Base-by-base conservation (phyloP, 139 green algal genomes). In the Coelastrella sp. region DNA sequence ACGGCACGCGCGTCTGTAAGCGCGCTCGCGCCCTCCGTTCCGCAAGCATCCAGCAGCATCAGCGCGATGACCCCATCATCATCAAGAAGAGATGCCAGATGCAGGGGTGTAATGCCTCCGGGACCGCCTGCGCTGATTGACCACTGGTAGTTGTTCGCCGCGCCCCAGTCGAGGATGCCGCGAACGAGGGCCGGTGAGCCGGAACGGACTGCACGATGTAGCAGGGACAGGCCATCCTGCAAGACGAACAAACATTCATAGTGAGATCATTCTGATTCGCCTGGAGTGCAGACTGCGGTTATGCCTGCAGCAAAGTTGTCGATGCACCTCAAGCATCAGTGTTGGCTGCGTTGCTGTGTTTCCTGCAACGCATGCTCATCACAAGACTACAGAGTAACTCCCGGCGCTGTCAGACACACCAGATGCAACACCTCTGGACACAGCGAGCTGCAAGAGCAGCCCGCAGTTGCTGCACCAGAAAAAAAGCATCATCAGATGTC, bases 101-200 rank as follows among this genome's bases (percentile, higher is more conserved):
- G 94, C 91, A 96, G 89, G 22, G 94, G 93, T 3, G 92, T 95
- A 73, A 96, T 61, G 60, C 94, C 94, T 23, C 80, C 79, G 0
- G 92, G 91, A 20, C 94, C 94, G 5, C 75, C 88, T 0, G 17
- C 23, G 86, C 92, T 90, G 57, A 92, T 88, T 22, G 79, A 81
- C 91, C 90, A 93, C 23, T n/a, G 54, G 81, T 94, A 92, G 71
- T 87, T 86, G 78, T 87, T 73, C 16, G 32, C 79, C n/a, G 54
- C 64, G 22, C 89, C 92, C 90, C 90, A 93, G n/a, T 89, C 91
- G 83, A 95, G 89, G 66, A 95, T 65, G 60, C 89, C 92, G 1
- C 75, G 64, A 86, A 96, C 85, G 58, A 95, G 85, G 20, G 47
- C 10, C 20, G 92, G 73, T 76, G 77, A 73, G 73, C 81, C 76